Evolutionary conservation across 805 yeast genomes (phyloP), one percentile per base, ranked within the genome.

Genomic region (Ascoidea rubescens): DNA sequence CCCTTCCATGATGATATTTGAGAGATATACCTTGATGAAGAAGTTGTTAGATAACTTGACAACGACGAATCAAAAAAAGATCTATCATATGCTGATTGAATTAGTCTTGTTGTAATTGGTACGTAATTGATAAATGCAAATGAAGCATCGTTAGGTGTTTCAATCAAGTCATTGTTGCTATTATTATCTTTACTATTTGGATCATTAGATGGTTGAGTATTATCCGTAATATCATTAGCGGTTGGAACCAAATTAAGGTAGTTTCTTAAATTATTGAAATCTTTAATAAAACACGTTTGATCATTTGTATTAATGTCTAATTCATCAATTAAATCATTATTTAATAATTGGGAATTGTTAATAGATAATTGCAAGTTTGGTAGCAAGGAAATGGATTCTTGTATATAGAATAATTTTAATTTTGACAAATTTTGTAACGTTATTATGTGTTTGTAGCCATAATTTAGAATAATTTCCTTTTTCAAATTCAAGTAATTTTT

Each of bases 91-190:
- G 84, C 71, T 21, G 80, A 67, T 65, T 90, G 89, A 2, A 87
- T 74, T 10, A 89, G 59, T 54, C 97, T 71, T 4, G 81, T 73
- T 1, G 79, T 68, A 4, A 91, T 64, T 2, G 99, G 98, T 0
- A 88, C 84, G 33, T 79, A 84, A 0, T 95, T 93, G 5, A 96
- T 84, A 54, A 85, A 79, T 0, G 88, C 80, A 62, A 81, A 84
- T 0, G 82, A 68, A 3, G 80, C 74, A 51, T 69, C 70, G 31
- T 69, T 69, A 37, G 80, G 78, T 51, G 71, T 65, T 46, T 64
- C 57, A 4, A 67, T 37, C 14, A 8, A 64, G 52, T 66, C 64
- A n/a, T 61, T 63, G 44, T 64, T 64, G 44, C 64, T 65, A 6
- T 62, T 57, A 16, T 46, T 50, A 16, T 50, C 21, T 14, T 61